A percentile compares a stretch with the other conserved stretches of the same genome.
Conservation (phyloP, 2,329 filamentous ascomycete species). For the Sporothrix phasma region DNA sequence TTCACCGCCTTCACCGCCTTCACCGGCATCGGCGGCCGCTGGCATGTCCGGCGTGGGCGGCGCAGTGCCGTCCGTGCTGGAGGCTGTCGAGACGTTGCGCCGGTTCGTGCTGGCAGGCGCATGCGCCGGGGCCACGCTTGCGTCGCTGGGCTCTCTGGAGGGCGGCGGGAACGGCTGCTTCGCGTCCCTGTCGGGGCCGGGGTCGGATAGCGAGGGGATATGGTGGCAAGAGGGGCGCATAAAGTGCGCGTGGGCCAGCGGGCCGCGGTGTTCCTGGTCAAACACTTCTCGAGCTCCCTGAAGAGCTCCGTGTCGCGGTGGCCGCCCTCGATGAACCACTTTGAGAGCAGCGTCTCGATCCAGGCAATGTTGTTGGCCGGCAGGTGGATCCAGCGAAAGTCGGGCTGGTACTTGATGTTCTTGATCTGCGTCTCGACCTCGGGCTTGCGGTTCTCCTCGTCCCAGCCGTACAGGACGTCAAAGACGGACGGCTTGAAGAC, state of each 20-base stretch:
- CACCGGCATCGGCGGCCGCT: slow-evolving; percentile 2
- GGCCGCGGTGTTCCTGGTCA: slow-evolving; percentile 50
- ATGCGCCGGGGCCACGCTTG: slow-evolving; percentile 15
- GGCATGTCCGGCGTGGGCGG: slow-evolving; percentile 18
- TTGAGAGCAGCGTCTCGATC: slow-evolving; percentile 53
- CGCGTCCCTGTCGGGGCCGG: slow-evolving; percentile 27
- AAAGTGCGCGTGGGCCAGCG: slow-evolving; percentile 48
- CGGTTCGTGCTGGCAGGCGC: background rate
- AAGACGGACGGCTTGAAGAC: slow-evolving; percentile 40
- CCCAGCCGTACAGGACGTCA: slow-evolving; percentile 42
- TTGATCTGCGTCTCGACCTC: slow-evolving; percentile 36
- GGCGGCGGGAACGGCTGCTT: slow-evolving; percentile 22
- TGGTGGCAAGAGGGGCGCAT: slow-evolving; percentile 51
- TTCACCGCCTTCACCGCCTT: slow-evolving; percentile 15
- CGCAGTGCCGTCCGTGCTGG: slow-evolving; percentile 6
- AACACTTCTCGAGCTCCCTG: slow-evolving; percentile 53
- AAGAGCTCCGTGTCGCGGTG: slow-evolving; percentile 53
- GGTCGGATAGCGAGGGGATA: slow-evolving; percentile 27
- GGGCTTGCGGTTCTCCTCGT: slow-evolving; percentile 36
- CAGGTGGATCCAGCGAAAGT: slow-evolving; percentile 44
- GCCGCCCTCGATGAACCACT: slow-evolving; percentile 53
- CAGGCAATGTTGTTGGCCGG: slow-evolving; percentile 49
- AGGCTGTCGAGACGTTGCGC: background rate
- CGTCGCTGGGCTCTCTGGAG: slow-evolving; percentile 23
- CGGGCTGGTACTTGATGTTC: slow-evolving; percentile 35